These are phyloP conservation scores for Coccomyxa sp. DNA, from an alignment of 139 green algal genomes.

Conservation along the genomic window DNA sequence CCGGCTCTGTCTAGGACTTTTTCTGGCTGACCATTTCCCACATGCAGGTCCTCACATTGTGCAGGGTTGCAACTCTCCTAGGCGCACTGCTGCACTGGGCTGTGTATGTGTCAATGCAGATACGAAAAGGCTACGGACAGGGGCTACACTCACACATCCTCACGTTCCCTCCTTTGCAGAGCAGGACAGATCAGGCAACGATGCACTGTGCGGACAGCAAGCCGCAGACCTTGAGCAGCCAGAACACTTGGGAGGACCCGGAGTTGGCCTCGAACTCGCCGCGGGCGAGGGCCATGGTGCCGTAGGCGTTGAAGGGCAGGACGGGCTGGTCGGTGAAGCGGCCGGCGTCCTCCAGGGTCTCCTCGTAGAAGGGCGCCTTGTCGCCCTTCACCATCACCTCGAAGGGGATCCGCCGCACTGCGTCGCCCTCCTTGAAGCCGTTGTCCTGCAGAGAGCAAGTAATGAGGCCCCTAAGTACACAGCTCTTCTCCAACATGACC, in stretches of 20 bases:
- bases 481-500: too few relatives aligned
- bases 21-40: background rate
- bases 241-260: conserved; percentile 90
- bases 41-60: background rate
- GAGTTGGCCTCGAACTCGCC: conserved; percentile 96
- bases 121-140: too few relatives aligned
- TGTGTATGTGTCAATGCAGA: background rate
- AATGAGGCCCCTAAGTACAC: too few relatives aligned
- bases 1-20: background rate
- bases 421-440: conserved; percentile 50
- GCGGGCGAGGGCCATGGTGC: conserved; percentile 91
- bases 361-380: conserved; percentile 92
- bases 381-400: conserved; percentile 87
- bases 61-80: background rate
- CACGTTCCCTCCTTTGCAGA: too few relatives aligned
- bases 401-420: conserved; percentile 81
- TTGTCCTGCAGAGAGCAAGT: conserved; percentile 30
- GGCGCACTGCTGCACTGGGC: background rate
- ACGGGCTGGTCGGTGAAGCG: conserved; percentile 82
- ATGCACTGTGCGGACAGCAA: too few relatives aligned
- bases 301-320: conserved; percentile 98
- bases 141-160: too few relatives aligned
- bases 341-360: conserved; percentile 92
- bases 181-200: too few relatives aligned
- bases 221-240: conserved; percentile 78